Evolutionary conservation across 495 filamentous ascomycete species (phyloP).

Genomic region (Penicillium cinerascens): DNA sequence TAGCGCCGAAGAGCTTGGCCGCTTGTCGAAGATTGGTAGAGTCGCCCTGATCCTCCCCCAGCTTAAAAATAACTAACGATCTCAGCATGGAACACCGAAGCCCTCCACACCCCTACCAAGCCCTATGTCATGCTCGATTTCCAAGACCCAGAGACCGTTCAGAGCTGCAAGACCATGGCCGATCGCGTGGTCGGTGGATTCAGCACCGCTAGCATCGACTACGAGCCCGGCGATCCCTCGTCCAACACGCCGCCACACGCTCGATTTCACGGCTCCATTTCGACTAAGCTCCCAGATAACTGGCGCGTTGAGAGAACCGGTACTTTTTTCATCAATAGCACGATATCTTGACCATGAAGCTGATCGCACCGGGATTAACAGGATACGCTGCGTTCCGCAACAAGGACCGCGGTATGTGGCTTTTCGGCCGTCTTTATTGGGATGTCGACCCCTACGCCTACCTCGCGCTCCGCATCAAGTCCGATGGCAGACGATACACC

Average conservation of each 20-base stretch:
- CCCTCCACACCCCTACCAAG: constrained; percentile 44
- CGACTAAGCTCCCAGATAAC: constrained; percentile 65
- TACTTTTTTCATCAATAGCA: constrained; percentile 43
- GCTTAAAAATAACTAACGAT: constrained; percentile 5
- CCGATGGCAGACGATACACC: constrained; percentile 87
- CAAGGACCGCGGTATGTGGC: constrained; percentile 47
- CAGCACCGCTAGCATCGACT: constrained; percentile 70
- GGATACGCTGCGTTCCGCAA: constrained; percentile 93
- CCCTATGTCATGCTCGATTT: constrained; percentile 54
- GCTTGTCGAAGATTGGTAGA: constrained; percentile 53
- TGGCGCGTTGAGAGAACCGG: constrained; percentile 57
- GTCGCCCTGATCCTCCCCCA: neutral
- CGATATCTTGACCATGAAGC: neutral
- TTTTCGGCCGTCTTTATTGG: constrained; percentile 82
- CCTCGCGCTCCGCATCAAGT: constrained; percentile 84
- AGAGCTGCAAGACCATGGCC: constrained; percentile 76
- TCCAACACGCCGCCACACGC: constrained; percentile 54
- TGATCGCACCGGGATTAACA: constrained; percentile 24
- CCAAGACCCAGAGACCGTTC: constrained; percentile 56
- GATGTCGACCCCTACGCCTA: constrained; percentile 86
- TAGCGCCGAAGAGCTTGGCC: constrained; percentile 62
- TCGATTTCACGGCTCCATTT: constrained; percentile 84
- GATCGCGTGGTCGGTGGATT: constrained; percentile 84
- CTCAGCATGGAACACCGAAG: constrained; percentile 49
- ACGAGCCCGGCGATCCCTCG: constrained; percentile 47